phyloP scores from a whole-genome alignment of 371 early-diverging fungal genomes.

The Mortierella sp. region DNA sequence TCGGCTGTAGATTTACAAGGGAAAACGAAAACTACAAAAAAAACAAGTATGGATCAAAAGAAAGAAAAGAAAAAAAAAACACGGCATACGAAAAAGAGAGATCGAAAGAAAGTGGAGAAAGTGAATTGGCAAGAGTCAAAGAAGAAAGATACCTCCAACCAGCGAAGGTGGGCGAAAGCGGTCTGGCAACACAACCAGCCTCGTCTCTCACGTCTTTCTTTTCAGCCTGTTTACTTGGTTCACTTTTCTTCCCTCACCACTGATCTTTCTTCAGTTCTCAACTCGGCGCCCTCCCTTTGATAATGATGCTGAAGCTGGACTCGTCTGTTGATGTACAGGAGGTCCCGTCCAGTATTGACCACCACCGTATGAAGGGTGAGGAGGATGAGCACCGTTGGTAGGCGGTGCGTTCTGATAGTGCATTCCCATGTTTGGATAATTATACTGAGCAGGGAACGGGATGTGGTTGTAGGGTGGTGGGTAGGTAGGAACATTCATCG shows the following conservation, averaged over 20 bases:
- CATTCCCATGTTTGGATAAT: constrained; percentile 23
- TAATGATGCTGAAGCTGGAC: constrained; percentile 6
- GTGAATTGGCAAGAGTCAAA: too few relatives aligned
- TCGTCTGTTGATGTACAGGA: constrained; percentile 7
- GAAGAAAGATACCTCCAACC: too few relatives aligned
- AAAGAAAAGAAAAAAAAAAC: not conserved
- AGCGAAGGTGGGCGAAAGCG: too few relatives aligned
- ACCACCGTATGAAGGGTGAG: constrained; percentile 9
- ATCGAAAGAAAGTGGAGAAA: too few relatives aligned
- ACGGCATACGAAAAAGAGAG: too few relatives aligned
- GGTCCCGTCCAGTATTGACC: constrained; percentile 35
- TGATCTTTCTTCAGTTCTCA: constrained; percentile 6
- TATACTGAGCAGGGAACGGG: constrained; percentile 29
- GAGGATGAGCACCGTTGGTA: not conserved
- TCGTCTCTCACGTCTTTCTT: too few relatives aligned
- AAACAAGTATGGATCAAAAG: too few relatives aligned
- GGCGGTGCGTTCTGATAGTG: constrained; percentile 25
- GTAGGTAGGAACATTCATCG: constrained; percentile 40
- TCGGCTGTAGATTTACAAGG: too few relatives aligned
- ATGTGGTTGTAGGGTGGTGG: constrained; percentile 34
- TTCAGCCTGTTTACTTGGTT: too few relatives aligned
- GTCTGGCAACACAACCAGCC: too few relatives aligned
- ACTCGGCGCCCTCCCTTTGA: constrained; percentile 10
- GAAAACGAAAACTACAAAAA: too few relatives aligned
- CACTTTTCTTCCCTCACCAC: too few relatives aligned